Evolutionary conservation across 345 rosid species (phyloP).

Genomic region (Lepidium africanum): DNA sequence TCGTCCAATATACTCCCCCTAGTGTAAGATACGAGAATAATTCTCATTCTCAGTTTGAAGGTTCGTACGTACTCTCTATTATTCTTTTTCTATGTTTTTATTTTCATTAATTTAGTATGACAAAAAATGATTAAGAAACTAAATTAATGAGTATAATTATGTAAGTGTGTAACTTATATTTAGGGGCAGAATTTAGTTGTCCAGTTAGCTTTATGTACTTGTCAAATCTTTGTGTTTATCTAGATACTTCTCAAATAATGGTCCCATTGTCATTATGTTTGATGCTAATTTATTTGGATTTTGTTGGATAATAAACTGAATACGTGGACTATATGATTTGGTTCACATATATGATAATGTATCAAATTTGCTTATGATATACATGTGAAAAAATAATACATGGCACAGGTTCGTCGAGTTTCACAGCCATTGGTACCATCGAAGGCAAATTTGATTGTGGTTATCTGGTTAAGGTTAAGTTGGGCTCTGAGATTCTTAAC

Average conservation of each 20-base stretch:
- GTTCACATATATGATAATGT: constrained; percentile 12
- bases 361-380: not conserved
- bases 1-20: constrained; percentile 53
- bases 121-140: constrained; percentile 16
- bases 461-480: constrained; percentile 58
- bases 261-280: constrained; percentile 27
- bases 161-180: not conserved
- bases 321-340: constrained; percentile 8
- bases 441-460: constrained; percentile 94
- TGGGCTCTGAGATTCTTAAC: constrained; percentile 73
- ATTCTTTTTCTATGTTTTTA: not conserved
- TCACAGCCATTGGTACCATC: constrained; percentile 56
- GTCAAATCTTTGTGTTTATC: constrained; percentile 16
- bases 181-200: constrained; percentile 11
- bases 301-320: not conserved
- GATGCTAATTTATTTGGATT: constrained; percentile 24
- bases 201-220: constrained; percentile 18
- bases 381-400: not conserved
- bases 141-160: constrained; percentile 4
- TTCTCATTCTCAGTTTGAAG: constrained; percentile 35
- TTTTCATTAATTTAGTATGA: not conserved
- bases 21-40: constrained; percentile 13
- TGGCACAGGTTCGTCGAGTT: constrained; percentile 33
- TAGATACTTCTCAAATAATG: constrained; percentile 17
- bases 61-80: constrained; percentile 23